Evolutionary conservation across 1,139 yeast genomes (phyloP), one percentile per base, ranked within the genome.

Genomic region (Pichia sp.): DNA sequence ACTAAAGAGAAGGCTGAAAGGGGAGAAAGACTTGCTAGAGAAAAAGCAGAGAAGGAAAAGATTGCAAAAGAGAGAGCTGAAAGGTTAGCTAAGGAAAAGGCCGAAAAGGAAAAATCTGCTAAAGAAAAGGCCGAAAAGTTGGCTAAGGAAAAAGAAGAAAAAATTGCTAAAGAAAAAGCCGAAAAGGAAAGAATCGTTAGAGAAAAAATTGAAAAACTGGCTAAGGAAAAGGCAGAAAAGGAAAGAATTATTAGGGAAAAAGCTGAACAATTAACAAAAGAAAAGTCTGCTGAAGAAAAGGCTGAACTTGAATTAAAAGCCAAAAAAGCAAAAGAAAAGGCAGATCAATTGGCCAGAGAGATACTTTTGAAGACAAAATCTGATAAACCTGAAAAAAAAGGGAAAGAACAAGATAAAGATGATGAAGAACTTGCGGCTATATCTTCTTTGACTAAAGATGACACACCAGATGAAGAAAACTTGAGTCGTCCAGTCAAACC

Each of bases 391-490:
- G 40, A 39, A 25, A 34, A 9, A 16, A 5, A 16, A 18, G 7
- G 8, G 3, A 39, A 20, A 13, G 42, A 27, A 15, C 13, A 13
- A 20, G 44, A 44, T 11, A 27, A 39, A 15, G 48, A 44, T 7
- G 51, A 45, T 16, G 49, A 29, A 11, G 46, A 45, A n/a, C 35
- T 45, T 18, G 25, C 24, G 15, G 43, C 39, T n/a, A 46, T 49
- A n/a, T 35, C 36, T 32, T 42, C 24, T 13, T 25, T 49, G 25
- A 49, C 52, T 4, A 49, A 40, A 23, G 50, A 49, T n/a, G 50
- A 46, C 35, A 43, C 50, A 7, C 44, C 47, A 7, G 52, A 48
- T 8, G 51, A 49, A 25, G 48, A 42, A 35, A 30, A 25, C 18
- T 18, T 44, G 8, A 30, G 29, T 5, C 39, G 44, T n/a, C 40